phyloP scores from a whole-genome alignment of 2,329 filamentous ascomycete genomes.

The Fusarium sp. region DNA sequence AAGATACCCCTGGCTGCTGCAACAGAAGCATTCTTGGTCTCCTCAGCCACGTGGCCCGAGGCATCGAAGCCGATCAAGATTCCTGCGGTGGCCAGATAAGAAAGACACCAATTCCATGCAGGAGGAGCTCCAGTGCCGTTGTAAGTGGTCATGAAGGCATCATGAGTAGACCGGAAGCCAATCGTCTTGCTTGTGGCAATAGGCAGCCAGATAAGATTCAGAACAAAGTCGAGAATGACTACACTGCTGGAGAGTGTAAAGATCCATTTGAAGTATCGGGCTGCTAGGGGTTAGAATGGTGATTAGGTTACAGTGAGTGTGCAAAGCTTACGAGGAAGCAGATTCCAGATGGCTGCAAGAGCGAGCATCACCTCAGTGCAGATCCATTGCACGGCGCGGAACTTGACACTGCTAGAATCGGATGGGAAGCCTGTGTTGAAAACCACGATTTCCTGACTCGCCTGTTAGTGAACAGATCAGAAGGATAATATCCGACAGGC shows the following conservation, averaged over 20 bases:
- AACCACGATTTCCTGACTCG: slow-evolving; percentile 65
- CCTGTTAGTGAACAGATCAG: background rate
- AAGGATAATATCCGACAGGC: rapidly evolving
- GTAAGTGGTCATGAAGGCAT: slow-evolving; percentile 71
- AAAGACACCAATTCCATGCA: slow-evolving; percentile 73
- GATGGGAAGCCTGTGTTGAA: slow-evolving; percentile 67
- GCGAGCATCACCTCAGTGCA: slow-evolving; percentile 64
- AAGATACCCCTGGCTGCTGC: slow-evolving; percentile 71
- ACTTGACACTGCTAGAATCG: slow-evolving; percentile 64
- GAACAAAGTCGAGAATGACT: slow-evolving; percentile 68
- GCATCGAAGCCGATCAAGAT: slow-evolving; percentile 72
- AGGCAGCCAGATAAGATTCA: slow-evolving; percentile 72
- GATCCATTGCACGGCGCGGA: slow-evolving; percentile 72
- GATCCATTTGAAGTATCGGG: slow-evolving; percentile 59
- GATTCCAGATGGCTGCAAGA: slow-evolving; percentile 62
- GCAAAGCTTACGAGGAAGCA: slow-evolving; percentile 59
- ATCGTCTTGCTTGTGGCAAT: slow-evolving; percentile 66
- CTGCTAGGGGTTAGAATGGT: slow-evolving; percentile 39
- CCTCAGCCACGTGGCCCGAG: slow-evolving; percentile 70
- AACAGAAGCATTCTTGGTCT: slow-evolving; percentile 68
- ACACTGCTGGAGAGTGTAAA: slow-evolving; percentile 62
- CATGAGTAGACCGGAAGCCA: slow-evolving; percentile 68
- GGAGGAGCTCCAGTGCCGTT: slow-evolving; percentile 67
- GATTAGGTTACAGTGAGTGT: too few species aligned
- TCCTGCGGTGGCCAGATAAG: slow-evolving; percentile 70